phyloP scores from a whole-genome alignment of 371 early-diverging fungal species.

The Homolaphlyctis polyrhiza region DNA sequence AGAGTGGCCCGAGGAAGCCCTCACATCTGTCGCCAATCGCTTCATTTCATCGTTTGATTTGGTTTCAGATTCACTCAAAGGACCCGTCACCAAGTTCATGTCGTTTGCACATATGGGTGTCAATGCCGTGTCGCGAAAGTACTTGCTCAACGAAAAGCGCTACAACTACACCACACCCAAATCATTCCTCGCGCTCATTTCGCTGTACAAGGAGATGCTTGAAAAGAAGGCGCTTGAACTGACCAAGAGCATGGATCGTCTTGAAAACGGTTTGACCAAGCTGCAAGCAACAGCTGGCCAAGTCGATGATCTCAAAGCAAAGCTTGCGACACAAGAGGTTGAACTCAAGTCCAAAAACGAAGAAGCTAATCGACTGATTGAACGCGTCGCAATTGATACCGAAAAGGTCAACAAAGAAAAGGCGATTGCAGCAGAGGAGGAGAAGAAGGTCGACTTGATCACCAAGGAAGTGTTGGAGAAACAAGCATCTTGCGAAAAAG shows the following conservation, averaged over 20 bases:
- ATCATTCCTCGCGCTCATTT: slow-evolving; percentile 53
- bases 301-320: slow-evolving; percentile 58
- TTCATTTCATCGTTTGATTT: slow-evolving; percentile 50
- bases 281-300: slow-evolving; percentile 54
- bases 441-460: slow-evolving; percentile 50
- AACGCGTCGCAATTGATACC: slow-evolving; percentile 54
- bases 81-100: slow-evolving; percentile 54
- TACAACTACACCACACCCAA: slow-evolving; percentile 64
- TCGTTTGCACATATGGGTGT: slow-evolving; percentile 53
- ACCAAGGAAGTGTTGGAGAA: slow-evolving; percentile 57
- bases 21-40: slow-evolving; percentile 50
- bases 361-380: slow-evolving; percentile 54
- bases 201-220: slow-evolving; percentile 57
- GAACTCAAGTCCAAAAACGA: slow-evolving; percentile 59
- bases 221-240: slow-evolving; percentile 49
- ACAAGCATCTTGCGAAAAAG: slow-evolving; percentile 45
- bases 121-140: slow-evolving; percentile 52
- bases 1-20: slow-evolving; percentile 57
- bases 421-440: slow-evolving; percentile 61
- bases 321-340: slow-evolving; percentile 57
- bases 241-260: slow-evolving; percentile 54
- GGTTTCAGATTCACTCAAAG: slow-evolving; percentile 43
- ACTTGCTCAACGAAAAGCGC: slow-evolving; percentile 54
- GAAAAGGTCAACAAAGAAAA: slow-evolving; percentile 64
- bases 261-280: slow-evolving; percentile 60